These are phyloP conservation scores for Thraustochytrium striatum DNA, from an alignment of 352 stramenopile genomes.

Conservation along the genomic window DNA sequence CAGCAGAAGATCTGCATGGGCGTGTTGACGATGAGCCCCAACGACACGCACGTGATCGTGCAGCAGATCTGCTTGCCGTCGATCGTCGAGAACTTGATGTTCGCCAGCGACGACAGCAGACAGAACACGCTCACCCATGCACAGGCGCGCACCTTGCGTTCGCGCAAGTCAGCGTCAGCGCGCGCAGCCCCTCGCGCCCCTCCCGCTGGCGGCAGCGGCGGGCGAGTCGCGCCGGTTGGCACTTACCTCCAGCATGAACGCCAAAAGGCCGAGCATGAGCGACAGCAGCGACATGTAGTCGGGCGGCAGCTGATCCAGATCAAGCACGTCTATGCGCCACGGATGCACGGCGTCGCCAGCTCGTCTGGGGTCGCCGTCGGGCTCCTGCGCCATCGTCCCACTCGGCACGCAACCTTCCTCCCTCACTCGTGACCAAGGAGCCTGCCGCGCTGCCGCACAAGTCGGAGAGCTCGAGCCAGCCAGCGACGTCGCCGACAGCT, in stretches of 20 bases:
- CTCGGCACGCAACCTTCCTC: too few relatives aligned
- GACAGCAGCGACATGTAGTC: slow-evolving; percentile 44
- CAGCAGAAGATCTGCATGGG: background rate
- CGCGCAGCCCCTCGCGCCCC: too few relatives aligned
- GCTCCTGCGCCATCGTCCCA: background rate
- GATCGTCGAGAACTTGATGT: slow-evolving; percentile 6
- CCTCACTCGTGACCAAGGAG: too few relatives aligned
- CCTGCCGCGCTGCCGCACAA: too few relatives aligned
- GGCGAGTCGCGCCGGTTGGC: too few relatives aligned
- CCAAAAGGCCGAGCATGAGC: slow-evolving; percentile 36
- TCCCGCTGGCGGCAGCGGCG: too few relatives aligned
- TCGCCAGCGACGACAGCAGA: slow-evolving; percentile 16
- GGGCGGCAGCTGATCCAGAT: slow-evolving; percentile 40
- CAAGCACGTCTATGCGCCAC: background rate
- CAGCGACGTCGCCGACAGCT: too few relatives aligned
- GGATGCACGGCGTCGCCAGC: background rate
- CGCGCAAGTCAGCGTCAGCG: too few relatives aligned
- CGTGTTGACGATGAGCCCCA: slow-evolving; percentile 27
- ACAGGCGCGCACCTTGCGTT: background rate
- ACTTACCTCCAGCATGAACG: slow-evolving; percentile 20
- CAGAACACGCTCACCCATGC: slow-evolving; percentile 27
- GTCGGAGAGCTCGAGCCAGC: too few relatives aligned
- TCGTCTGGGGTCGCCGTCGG: background rate
- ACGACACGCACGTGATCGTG: slow-evolving; percentile 1
- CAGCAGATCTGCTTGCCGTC: slow-evolving; percentile 29